Base-by-base conservation (phyloP, 2,329 filamentous ascomycete species). In the Trichoderma sp. region DNA sequence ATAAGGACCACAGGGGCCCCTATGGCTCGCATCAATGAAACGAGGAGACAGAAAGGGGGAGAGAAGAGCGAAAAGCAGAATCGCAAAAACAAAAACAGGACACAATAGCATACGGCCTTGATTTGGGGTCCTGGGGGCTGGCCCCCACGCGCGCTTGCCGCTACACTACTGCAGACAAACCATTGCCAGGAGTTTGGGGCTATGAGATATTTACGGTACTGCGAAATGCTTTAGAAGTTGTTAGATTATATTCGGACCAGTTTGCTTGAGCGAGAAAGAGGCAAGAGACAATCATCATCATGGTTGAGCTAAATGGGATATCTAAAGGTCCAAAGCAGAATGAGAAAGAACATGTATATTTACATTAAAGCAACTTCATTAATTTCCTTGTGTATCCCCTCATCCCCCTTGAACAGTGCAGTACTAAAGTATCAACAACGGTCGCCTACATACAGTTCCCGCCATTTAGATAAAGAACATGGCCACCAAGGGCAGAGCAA, bases 381-480 rank as follows among this genome's bases (percentile, higher is more conserved):
- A 63, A 34, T 57, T 64, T 61, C 64, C 34, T 65, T 36, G 34
- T 34, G 61, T 57, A 47, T 62, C 36, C 36, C 39, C 66, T 56
- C 47, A 14, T 28, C 61, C 34, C 36, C 24, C 30, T 24, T 26
- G 24, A 57, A 39, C 28, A 21, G 36, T 34, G 47, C 60, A 51
- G 57, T 30, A 73, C 58, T 68, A 26, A n/a, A 73, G 63, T 28
- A 34, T 34, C 14, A 71, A 28, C 32, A 36, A 53, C 70, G 56
- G 32, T 32, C 30, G n/a, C 30, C 57, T 18, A 56, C 47, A 24
- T 43, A 58, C 74, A 71, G 74, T 15, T 72, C 30, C 18, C 18
- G 8, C 24, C 57, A n/a, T 14, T 60, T 81, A 78, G 69, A 77
- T 77, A 76, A 82, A 79, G 72, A 82, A 73, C 78, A 82, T 79